phyloP scores from a whole-genome alignment of 2,329 filamentous ascomycete species.

The Lasiodiplodia sp. region DNA sequence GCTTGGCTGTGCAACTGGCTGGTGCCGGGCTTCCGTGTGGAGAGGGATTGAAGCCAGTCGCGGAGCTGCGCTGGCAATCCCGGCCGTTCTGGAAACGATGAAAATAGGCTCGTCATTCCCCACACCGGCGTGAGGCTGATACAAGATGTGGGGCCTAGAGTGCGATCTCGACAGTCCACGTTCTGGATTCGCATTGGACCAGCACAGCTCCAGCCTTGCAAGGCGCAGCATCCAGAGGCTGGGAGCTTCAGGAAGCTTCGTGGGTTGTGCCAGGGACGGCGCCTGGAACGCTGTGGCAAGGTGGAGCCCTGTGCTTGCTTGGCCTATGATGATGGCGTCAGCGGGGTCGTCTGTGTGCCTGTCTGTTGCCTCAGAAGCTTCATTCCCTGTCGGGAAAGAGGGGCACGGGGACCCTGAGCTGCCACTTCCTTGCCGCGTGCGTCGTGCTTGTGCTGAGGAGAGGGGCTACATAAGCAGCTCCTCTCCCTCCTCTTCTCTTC shows the following conservation, averaged over 20 bases:
- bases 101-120: conserved; percentile 19
- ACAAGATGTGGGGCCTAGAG: conserved; percentile 8
- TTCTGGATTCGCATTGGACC: conserved; percentile 17
- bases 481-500: conserved; percentile 4
- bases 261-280: conserved; percentile 1
- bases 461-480: conserved; percentile 15
- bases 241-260: neutral
- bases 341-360: conserved; percentile 13
- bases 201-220: conserved; percentile 19
- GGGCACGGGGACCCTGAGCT: conserved; percentile 21
- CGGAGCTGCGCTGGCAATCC: conserved; percentile 11
- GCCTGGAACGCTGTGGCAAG: conserved; percentile 19
- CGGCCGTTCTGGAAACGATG: conserved; percentile 14
- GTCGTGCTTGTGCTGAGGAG: neutral
- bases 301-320: conserved; percentile 18
- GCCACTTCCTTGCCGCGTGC: neutral
- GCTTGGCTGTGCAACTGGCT: conserved; percentile 18
- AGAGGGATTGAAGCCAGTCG: neutral
- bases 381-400: conserved; percentile 16
- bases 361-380: conserved; percentile 8
- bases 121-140: conserved; percentile 15
- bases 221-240: conserved; percentile 19
- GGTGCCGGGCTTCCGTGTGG: conserved; percentile 20
- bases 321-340: conserved; percentile 13
- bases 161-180: conserved; percentile 18